Evolutionary conservation across 2,329 filamentous ascomycete genomes (phyloP).

Genomic region (Pseudohalonectria lignicola): DNA sequence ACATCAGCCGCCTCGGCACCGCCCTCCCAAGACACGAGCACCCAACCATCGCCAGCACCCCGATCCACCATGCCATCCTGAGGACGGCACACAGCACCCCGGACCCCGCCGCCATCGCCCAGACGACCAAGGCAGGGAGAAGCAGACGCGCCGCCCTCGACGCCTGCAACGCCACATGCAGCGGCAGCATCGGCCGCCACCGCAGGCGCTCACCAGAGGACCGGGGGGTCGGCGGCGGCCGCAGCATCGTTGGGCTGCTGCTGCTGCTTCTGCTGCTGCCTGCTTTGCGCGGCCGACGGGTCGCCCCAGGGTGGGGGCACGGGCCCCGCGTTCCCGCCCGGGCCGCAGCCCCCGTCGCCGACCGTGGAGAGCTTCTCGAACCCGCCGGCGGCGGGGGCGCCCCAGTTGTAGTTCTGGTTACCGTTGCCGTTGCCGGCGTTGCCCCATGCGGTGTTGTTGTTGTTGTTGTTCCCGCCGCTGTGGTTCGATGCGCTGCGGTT

Average conservation of each 20-base stretch:
- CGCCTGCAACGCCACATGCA: too few relatives aligned
- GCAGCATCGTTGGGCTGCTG: background rate
- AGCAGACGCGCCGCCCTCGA: too few relatives aligned
- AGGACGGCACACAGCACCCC: too few relatives aligned
- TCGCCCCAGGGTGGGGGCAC: conserved; percentile 7
- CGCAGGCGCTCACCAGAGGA: too few relatives aligned
- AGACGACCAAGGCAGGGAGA: too few relatives aligned
- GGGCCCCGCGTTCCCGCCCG: conserved; percentile 1
- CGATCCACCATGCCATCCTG: too few relatives aligned
- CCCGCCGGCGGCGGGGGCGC: background rate
- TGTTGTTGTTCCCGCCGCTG: background rate
- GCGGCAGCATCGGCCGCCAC: too few relatives aligned
- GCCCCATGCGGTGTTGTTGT: background rate
- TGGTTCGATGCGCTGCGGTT: background rate
- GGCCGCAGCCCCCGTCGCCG: conserved; percentile 1
- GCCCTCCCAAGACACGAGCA: too few relatives aligned
- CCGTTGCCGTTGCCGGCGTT: background rate
- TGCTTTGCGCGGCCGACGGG: conserved; percentile 8
- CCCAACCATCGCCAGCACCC: too few relatives aligned
- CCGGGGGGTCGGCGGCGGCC: too few relatives aligned
- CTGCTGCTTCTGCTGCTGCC: background rate
- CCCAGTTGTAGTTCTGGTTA: conserved; percentile 1
- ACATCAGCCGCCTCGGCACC: too few relatives aligned
- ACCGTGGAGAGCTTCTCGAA: conserved; percentile 1
- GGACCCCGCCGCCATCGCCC: too few relatives aligned